These are phyloP conservation scores for Passalora sequoiae DNA, from an alignment of 2,329 filamentous ascomycete genomes.

Conservation along the genomic window DNA sequence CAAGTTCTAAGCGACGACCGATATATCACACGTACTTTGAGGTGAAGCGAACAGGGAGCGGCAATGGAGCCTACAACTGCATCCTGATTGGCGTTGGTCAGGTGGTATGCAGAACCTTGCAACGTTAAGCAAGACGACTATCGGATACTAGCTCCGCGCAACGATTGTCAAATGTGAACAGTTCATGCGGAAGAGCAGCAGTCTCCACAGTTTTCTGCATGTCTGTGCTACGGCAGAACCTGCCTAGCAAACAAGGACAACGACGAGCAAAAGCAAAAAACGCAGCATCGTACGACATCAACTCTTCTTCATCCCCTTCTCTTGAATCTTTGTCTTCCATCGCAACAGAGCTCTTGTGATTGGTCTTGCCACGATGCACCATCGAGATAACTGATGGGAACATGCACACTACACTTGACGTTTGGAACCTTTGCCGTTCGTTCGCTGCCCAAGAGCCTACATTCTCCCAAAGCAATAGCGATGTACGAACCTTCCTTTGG, in stretches of 20 bases:
- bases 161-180: constrained; percentile 25
- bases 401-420: not conserved
- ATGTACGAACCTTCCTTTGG: constrained; percentile 4
- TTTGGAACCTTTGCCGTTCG: constrained; percentile 6
- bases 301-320: not conserved
- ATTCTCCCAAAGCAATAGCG: constrained; percentile 3
- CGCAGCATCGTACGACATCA: not conserved
- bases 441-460: constrained; percentile 2
- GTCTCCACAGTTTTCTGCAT: not conserved
- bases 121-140: constrained; percentile 7
- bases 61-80: constrained; percentile 15
- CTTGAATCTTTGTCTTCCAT: not conserved
- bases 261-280: not conserved
- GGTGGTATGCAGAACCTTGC: too few species aligned
- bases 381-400: not conserved
- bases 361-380: not conserved
- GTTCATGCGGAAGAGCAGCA: constrained; percentile 19
- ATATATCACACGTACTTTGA: constrained; percentile 18
- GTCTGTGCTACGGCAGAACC: not conserved
- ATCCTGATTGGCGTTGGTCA: constrained; percentile 25
- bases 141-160: constrained; percentile 23
- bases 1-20: constrained; percentile 72
- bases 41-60: constrained; percentile 12
- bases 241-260: not conserved
- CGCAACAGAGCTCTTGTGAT: not conserved